Conservation (phyloP, 352 stramenopile genomes). For the Hyaloperonospora brassicae region DNA sequence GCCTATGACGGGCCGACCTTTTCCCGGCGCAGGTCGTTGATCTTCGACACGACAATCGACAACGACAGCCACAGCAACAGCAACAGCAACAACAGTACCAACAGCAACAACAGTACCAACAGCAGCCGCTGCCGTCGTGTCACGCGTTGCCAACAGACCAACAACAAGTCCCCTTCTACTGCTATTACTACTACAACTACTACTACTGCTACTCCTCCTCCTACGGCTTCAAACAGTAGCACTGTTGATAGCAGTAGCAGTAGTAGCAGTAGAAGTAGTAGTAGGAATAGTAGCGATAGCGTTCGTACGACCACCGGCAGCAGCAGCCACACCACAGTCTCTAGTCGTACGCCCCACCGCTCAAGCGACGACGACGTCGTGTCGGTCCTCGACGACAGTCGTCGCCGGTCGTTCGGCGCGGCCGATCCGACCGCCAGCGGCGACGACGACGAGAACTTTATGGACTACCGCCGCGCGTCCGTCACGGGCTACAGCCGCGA, state of each 20-base stretch:
- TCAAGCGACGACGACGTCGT: conserved; percentile 23
- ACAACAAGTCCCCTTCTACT: too few species aligned
- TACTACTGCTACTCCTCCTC: too few species aligned
- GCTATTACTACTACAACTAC: too few species aligned
- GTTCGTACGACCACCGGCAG: conserved; percentile 18
- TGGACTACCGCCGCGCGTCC: conserved; percentile 52
- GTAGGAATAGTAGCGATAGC: conserved; percentile 17
- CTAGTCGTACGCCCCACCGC: conserved; percentile 17
- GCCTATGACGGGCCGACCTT: conserved; percentile 11
- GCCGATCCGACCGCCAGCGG: conserved; percentile 2
- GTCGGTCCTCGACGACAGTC: conserved; percentile 25
- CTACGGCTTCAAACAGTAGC: too few species aligned
- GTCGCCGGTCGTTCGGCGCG: not conserved
- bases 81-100: conserved; percentile 12
- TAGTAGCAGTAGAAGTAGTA: conserved; percentile 17
- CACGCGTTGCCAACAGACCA: too few species aligned
- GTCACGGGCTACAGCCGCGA: conserved; percentile 70
- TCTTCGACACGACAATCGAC: conserved; percentile 20
- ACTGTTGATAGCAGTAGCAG: conserved; percentile 6
- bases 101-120: conserved; percentile 19
- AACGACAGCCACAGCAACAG: conserved; percentile 20
- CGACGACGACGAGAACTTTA: conserved; percentile 63
- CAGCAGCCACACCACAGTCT: conserved; percentile 5
- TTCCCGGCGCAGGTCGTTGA: conserved; percentile 27
- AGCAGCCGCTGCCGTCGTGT: conserved; percentile 4